Evolutionary conservation across 2,329 filamentous ascomycete species (phyloP), one percentile per base, ranked within the genome.

Genomic region (Trichoderma sp.): DNA sequence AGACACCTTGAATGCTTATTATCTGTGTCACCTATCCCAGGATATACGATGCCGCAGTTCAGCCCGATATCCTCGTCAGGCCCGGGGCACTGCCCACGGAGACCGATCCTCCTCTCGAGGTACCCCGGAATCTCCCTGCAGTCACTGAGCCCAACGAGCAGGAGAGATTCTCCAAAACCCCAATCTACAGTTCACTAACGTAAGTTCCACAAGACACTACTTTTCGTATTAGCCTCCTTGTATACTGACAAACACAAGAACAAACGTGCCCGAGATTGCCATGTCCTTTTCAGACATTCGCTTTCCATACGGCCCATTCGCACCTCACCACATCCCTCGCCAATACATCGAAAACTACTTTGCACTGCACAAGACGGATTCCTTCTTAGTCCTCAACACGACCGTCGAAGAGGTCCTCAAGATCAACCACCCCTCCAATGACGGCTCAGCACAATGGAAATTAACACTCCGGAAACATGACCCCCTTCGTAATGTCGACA

Each of bases 271-370:
- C 0, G 79, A 82, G 45, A 81, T 85, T 41, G 83, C 82, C 24
- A 86, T 85, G 83, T 79, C 76, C 5, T 85, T 85, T 68, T 85
- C 83, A 0, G 84, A 86, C 65, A 54, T 74, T 1, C 76, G 76
- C 0, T 86, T 86, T 67, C 74, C 83, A 0, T 85, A 85, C 64
- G 84, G 83, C 0, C 83, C 84, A 0, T 86, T 86, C 68, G 80
- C 79, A 14, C 84, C 84, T 0, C 83, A 86, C 68, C 78, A 82
- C 66, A 73, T 87, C 0, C 81, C 85, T 0, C 79, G 80, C 2
- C 83, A 85, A 68, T 86, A 86, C 63, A 78, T 87, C 3, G 80
- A 85, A 63, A 80, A 79, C 39, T 86, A 87, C 67, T 83, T 86
- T 67, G 80, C 84, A 0, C 65, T 71, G 0, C 83, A 86, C 66